Percentiles rank a stretch among this genome's conserved stretches.
Evolutionary conservation across 768 basidiomycete genomes (phyloP).

Genomic region (Russula dissimulans): DNA sequence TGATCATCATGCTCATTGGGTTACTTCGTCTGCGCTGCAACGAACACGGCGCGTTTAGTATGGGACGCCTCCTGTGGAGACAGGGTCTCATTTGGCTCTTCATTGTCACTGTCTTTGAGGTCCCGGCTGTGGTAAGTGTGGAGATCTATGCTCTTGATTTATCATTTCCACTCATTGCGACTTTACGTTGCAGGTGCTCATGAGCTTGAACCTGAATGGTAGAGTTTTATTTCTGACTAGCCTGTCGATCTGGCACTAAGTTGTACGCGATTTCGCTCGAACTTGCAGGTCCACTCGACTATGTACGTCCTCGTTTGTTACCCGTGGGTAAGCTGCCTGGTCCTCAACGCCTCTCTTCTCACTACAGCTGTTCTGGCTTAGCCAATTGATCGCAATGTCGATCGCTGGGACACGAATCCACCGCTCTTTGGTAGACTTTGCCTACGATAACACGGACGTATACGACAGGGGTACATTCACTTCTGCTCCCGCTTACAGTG

Average conservation of each 20-base stretch:
- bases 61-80: neutral
- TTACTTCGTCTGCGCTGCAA: neutral
- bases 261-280: neutral
- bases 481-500: neutral
- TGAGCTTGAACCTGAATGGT: neutral
- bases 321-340: too few relatives aligned
- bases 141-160: too few relatives aligned
- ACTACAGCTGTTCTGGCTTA: neutral
- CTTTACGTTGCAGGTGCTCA: neutral
- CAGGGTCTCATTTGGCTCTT: neutral
- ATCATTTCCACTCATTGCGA: neutral
- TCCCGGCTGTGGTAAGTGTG: neutral
- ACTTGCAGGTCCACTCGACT: neutral
- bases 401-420: neutral
- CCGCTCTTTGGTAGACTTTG: neutral
- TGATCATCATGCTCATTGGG: neutral
- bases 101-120: neutral
- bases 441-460: neutral
- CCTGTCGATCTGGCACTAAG: too few relatives aligned
- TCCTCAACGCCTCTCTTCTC: neutral
- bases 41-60: too few relatives aligned
- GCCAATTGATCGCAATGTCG: neutral
- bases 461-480: neutral
- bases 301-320: neutral
- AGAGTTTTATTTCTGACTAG: neutral